Evolutionary conservation across 1,284 basidiomycete genomes (phyloP), one percentile per base, ranked within the genome.

Genomic region (Microbotryum intermedium): DNA sequence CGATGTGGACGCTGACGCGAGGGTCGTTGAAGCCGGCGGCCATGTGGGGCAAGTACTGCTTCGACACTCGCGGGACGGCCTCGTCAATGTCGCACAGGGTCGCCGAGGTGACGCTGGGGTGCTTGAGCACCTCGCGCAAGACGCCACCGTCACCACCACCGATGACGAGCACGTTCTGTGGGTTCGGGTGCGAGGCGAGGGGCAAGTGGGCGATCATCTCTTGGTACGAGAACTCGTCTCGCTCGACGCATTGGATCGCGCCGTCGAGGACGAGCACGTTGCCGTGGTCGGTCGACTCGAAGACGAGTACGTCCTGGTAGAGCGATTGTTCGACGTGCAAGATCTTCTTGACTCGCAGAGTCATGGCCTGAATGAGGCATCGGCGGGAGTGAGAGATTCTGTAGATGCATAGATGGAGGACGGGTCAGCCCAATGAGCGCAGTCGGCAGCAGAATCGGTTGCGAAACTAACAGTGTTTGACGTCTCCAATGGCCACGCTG

Each of bases 161-260:
- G 64, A 99, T 94, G 59, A 98, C 92, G 44, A 98, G 84, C 25
- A 97, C 93, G 71, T 88, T 86, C 78, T 90, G 87, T 1, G 94
- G 95, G 80, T 97, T 89, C 30, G 95, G 94, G 77, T 98, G 94
- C 66, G 87, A 92, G 26, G 90, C 86, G 67, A 98, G 82, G 44
- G 94, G 94, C 53, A 99, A 79, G 78, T 97, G 93, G 21, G 94
- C 83, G 72, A 99, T 98, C 94, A 98, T 97, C 79, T 99, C 94
- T 76, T 98, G 95, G 78, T 97, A 97, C 85, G 92, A 91, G 76
- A 97, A 98, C 77, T 98, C 94, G 75, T 97, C 94, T 56, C 93
- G 85, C 79, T 98, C 94, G 3, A 93, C 94, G 57, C 23, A 68
- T 62, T 98, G 94, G 70, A 98, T 90, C 65, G 88, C 91, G 62